Evolutionary conservation across 2,329 filamentous ascomycete genomes (phyloP), one percentile per base, ranked within the genome.

Genomic region (Cordyceps militaris): DNA sequence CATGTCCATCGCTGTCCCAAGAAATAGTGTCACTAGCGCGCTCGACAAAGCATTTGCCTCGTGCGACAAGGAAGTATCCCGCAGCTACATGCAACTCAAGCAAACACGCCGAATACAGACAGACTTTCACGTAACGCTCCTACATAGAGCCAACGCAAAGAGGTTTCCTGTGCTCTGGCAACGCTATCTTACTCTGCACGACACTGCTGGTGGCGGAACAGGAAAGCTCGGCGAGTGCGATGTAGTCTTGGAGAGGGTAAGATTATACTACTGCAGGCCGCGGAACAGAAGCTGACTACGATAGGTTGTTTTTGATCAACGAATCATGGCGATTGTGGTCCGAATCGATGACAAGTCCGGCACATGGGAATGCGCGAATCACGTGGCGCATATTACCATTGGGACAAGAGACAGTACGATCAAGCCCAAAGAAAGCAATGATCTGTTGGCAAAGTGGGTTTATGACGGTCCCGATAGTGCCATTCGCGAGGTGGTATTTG

Each of bases 401-500:
- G 94, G 94, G 21, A 99, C 94, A 0, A 83, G 85, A 10, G 81
- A 85, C 63, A 72, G 78, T 48, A 71, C 78, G 8, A 83, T 97
- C 66, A 97, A 97, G 75, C 93, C 94, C 0, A 92, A 89, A 72
- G 93, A 99, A 76, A 96, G 92, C 74, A 99, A 99, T 68, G 86
- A 90, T 59, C 65, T 99, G 67, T 71, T 99, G 59, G 79, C 79
- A 62, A 77, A 78, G 60, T 97, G 93, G 93, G 68, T 94, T 61
- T 78, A 86, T 61, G 63, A 71, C 30, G 82, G 80, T 1, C 72
- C 65, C 1, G 70, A 70, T n/a, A 76, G 72, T 38, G 68, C 69
- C 13, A 78, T 83, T 30, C 62, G 66, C 4, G 81, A 83, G 57
- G 62, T 81, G 19, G 69, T 77, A 10, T 74, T 85, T 44, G 75